Evolutionary conservation across 495 filamentous ascomycete species (phyloP).

Genomic region (Amphirosellinia nigrospora): DNA sequence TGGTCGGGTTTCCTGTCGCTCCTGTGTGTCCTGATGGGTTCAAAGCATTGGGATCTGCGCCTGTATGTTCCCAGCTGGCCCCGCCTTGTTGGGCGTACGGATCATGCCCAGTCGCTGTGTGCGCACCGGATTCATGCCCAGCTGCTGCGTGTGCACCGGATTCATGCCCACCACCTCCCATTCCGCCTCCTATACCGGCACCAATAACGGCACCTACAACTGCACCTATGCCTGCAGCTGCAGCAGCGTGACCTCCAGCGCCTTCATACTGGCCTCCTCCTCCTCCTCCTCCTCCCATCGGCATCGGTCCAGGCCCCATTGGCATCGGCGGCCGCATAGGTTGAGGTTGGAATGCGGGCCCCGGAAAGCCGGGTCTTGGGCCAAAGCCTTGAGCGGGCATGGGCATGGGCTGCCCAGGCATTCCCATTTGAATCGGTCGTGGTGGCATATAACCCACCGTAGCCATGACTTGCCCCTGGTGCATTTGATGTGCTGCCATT

Average conservation of each 20-base stretch:
- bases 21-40: conserved; percentile 2
- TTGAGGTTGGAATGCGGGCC: conserved; percentile 3
- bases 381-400: conserved; percentile 4
- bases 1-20: neutral
- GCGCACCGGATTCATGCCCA: conserved; percentile 5
- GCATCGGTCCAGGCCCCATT: neutral
- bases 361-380: conserved; percentile 8
- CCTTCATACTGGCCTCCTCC: conserved; percentile 2
- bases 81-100: conserved; percentile 10
- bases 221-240: no score
- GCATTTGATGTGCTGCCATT: neutral
- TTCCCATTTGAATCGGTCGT: conserved; percentile 16
- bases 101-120: conserved; percentile 4
- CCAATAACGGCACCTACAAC: neutral
- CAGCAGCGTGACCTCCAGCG: neutral
- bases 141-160: neutral
- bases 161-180: neutral
- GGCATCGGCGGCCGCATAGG: conserved; percentile 9
- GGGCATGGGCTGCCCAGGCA: neutral
- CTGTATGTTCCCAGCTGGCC: neutral
- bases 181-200: neutral
- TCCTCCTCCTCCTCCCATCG: conserved; percentile 13
- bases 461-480: neutral
- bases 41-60: neutral
- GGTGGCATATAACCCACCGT: neutral